These are phyloP conservation scores for Camelina hispida DNA, from an alignment of 345 rosid species.

Conservation along the genomic window DNA sequence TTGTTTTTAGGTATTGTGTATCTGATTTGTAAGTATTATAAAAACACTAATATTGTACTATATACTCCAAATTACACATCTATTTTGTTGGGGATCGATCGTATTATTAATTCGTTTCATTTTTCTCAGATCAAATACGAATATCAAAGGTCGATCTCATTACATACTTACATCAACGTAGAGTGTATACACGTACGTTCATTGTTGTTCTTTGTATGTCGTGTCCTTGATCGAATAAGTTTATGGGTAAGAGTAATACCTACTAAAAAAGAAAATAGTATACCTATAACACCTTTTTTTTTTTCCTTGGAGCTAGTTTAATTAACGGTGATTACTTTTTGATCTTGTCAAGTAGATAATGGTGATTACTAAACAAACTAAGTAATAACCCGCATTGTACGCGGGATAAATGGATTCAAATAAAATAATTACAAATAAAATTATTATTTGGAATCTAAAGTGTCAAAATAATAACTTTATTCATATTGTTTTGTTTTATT, in stretches of 20 bases:
- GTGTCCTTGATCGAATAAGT: conserved; percentile 13
- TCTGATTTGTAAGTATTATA: no score
- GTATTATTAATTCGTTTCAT: not conserved
- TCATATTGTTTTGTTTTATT: no score
- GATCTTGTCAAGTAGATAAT: not conserved
- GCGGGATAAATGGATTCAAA: no score
- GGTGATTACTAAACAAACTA: conserved; percentile 10
- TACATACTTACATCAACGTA: not conserved
- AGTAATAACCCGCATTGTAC: no score
- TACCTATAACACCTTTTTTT: not conserved
- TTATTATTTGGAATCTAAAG: no score
- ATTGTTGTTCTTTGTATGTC: not conserved
- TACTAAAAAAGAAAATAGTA: not conserved
- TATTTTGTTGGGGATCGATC: not conserved
- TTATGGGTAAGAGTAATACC: conserved; percentile 9
- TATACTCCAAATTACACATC: not conserved
- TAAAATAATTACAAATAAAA: no score
- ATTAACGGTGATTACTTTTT: conserved; percentile 16
- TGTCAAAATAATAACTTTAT: no score
- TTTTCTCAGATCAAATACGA: conserved; percentile 2
- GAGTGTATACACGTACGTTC: not conserved
- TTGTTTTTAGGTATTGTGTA: no score
- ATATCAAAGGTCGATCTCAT: not conserved
- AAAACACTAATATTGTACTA: no score
- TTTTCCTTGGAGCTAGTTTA: not conserved